A percentile compares a stretch with the other conserved stretches of the same genome.
These are phyloP conservation scores for Tuber umbilicatum DNA, from an alignment of 495 filamentous ascomycete species.

Conservation along the genomic window DNA sequence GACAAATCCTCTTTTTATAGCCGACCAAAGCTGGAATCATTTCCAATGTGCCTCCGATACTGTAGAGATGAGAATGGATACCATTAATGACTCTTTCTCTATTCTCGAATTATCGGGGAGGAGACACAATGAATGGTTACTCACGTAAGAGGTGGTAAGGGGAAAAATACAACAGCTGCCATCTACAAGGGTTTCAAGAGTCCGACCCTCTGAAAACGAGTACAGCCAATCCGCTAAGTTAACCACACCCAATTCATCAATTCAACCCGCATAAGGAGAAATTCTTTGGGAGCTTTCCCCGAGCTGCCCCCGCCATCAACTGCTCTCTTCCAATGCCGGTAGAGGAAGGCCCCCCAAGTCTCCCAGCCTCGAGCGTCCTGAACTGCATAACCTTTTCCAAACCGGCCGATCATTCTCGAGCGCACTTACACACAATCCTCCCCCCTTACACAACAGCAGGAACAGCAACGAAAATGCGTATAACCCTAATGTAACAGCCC, in stretches of 20 bases:
- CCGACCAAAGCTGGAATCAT: background rate
- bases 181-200: background rate
- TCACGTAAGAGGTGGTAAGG: too few relatives aligned
- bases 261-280: background rate
- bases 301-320: background rate
- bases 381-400: background rate
- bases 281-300: background rate
- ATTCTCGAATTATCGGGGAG: too few relatives aligned
- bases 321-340: background rate
- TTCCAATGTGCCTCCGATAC: rapidly evolving
- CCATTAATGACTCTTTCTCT: too few relatives aligned
- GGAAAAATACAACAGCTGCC: background rate
- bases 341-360: background rate
- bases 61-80: background rate
- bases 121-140: too few relatives aligned
- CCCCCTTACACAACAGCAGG: too few relatives aligned
- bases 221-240: background rate
- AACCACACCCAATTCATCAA: background rate
- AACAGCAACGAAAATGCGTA: background rate
- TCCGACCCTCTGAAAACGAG: background rate
- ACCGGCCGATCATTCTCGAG: background rate
- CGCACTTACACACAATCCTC: background rate
- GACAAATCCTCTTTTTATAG: background rate
- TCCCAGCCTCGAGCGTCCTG: too few relatives aligned
- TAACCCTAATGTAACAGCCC: background rate